phyloP scores from a whole-genome alignment of 768 basidiomycete genomes.

The Hygrocybe punicea region DNA sequence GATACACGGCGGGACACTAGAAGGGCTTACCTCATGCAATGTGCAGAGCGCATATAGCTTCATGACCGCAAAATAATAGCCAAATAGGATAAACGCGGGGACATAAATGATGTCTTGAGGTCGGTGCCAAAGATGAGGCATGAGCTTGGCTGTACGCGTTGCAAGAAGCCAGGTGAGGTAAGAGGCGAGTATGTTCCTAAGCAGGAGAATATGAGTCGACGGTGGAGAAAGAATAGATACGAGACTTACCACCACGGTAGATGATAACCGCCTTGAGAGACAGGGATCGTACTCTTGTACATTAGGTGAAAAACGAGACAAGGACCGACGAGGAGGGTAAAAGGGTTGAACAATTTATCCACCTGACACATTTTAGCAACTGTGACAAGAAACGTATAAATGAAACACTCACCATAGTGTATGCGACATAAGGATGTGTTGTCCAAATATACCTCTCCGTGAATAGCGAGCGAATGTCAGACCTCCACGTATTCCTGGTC shows the following conservation, averaged over 20 bases:
- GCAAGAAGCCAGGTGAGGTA: constrained; percentile 71
- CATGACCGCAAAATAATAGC: constrained; percentile 94
- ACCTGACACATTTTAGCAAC: constrained; percentile 48
- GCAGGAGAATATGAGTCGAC: constrained; percentile 1
- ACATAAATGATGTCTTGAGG: constrained; percentile 78
- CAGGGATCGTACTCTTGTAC: constrained; percentile 71
- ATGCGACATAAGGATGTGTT: constrained; percentile 84
- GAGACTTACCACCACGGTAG: constrained; percentile 72
- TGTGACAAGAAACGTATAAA: constrained; percentile 28
- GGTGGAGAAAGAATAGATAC: constrained; percentile 2
- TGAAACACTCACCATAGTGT: constrained; percentile 71
- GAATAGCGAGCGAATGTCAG: constrained; percentile 83
- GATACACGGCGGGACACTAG: not conserved
- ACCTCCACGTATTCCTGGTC: constrained; percentile 94
- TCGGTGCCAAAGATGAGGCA: constrained; percentile 76
- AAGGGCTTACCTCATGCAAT: constrained; percentile 66
- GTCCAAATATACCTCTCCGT: constrained; percentile 88
- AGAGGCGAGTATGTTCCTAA: constrained; percentile 65
- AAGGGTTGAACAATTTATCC: constrained; percentile 81
- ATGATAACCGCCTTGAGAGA: constrained; percentile 71
- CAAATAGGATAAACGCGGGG: constrained; percentile 83
- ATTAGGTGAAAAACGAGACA: constrained; percentile 71
- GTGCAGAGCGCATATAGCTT: constrained; percentile 89
- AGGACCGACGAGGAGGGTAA: constrained; percentile 84
- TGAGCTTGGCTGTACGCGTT: constrained; percentile 74